Conservation (phyloP, 2,329 filamentous ascomycete species). For the Neoscytalidium dimidiatum region DNA sequence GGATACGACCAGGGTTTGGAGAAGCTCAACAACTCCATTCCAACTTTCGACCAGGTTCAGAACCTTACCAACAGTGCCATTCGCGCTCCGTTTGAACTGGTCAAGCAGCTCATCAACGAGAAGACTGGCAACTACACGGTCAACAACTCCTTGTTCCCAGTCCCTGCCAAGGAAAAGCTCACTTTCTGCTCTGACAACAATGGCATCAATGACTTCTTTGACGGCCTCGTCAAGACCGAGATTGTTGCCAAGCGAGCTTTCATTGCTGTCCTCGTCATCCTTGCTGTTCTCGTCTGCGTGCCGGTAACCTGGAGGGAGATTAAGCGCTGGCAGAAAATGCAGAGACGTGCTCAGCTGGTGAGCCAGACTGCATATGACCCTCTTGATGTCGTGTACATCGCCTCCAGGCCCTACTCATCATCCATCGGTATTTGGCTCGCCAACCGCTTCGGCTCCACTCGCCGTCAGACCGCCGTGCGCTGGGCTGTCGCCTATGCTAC, state of each 20-base stretch:
- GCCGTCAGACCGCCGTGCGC: slow-evolving; percentile 71
- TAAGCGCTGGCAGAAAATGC: slow-evolving; percentile 72
- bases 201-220: slow-evolving; percentile 81
- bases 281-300: slow-evolving; percentile 71
- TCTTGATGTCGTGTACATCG: slow-evolving; percentile 87
- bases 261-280: slow-evolving; percentile 69
- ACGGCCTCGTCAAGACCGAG: slow-evolving; percentile 67
- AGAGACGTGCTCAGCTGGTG: slow-evolving; percentile 68
- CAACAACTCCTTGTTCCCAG: slow-evolving; percentile 74
- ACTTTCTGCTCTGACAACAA: slow-evolving; percentile 88
- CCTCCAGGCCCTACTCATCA: slow-evolving; percentile 77
- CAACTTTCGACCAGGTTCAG: slow-evolving; percentile 79
- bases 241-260: slow-evolving; percentile 71
- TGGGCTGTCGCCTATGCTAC: slow-evolving; percentile 91
- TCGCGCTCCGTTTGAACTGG: slow-evolving; percentile 75
- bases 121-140: slow-evolving; percentile 75
- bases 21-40: slow-evolving; percentile 75
- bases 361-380: slow-evolving; percentile 69
- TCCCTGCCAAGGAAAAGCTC: slow-evolving; percentile 79
- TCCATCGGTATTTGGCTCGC: slow-evolving; percentile 70
- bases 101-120: slow-evolving; percentile 72
- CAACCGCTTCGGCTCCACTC: slow-evolving; percentile 61
- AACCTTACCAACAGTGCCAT: slow-evolving; percentile 78
- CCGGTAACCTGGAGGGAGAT: slow-evolving; percentile 83
- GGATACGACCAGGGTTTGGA: slow-evolving; percentile 69